Evolutionary conservation across 2,329 filamentous ascomycete species (phyloP).

Genomic region (Xylogone sp.): DNA sequence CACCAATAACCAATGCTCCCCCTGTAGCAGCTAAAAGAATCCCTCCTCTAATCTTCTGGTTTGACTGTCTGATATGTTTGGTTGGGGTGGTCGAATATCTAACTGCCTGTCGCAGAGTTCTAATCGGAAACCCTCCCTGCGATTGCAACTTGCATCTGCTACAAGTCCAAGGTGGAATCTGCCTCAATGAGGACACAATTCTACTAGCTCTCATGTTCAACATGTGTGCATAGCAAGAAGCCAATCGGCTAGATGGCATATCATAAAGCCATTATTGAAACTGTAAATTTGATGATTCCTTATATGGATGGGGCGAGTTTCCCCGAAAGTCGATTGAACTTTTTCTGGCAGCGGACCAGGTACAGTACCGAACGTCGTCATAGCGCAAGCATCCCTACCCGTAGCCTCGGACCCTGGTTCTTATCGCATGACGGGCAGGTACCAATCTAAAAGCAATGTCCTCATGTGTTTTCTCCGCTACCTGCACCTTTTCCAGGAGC

Average conservation of each 20-base stretch:
- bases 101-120: not conserved
- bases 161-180: conserved; percentile 20
- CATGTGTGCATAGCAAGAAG: not conserved
- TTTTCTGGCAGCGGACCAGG: not conserved
- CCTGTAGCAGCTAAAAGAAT: conserved; percentile 16
- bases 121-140: not conserved
- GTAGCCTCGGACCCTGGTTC: not conserved
- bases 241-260: not conserved
- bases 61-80: not conserved
- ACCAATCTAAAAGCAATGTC: no score
- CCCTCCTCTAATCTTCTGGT: conserved; percentile 10
- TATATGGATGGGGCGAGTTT: not conserved
- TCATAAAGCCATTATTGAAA: not conserved
- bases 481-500: no score
- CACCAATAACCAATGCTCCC: conserved; percentile 19
- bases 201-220: not conserved
- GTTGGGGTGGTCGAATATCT: conserved; percentile 1
- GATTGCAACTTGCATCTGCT: conserved; percentile 17
- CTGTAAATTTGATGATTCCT: not conserved
- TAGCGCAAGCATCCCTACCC: no score
- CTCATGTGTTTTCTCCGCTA: no score
- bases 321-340: not conserved
- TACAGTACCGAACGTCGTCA: not conserved
- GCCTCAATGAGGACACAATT: not conserved
- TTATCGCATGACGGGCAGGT: not conserved